Conservation (phyloP, 441 rosid genomes). For the Hura crepitans region DNA sequence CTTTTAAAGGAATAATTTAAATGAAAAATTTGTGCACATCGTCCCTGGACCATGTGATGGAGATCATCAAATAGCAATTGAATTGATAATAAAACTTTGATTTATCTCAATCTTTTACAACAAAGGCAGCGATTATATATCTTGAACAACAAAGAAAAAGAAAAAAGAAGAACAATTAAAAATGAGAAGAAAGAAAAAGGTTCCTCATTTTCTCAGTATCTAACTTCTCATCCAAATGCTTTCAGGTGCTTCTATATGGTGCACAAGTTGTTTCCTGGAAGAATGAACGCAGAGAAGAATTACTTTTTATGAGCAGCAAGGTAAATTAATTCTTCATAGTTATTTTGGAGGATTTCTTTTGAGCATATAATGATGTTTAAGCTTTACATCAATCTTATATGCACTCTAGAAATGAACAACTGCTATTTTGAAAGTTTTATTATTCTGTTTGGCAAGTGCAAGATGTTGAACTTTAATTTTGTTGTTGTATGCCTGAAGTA, state of each 20-base stretch:
- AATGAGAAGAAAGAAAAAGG: neutral
- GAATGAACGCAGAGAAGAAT: conserved; percentile 76
- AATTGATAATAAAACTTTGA: neutral
- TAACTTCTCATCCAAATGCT: conserved; percentile 20
- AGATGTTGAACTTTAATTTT: neutral
- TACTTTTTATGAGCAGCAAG: conserved; percentile 83
- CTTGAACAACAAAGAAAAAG: no score
- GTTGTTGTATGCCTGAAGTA: neutral
- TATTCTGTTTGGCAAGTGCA: neutral
- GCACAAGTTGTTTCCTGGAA: conserved; percentile 96
- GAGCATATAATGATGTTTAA: neutral
- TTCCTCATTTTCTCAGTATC: neutral
- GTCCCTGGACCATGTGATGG: neutral
- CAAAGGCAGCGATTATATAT: neutral
- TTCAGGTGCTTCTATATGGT: conserved; percentile 81
- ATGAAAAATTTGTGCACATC: neutral
- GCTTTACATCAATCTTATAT: conserved; percentile 1
- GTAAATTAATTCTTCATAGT: conserved; percentile 30
- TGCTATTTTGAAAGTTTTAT: neutral
- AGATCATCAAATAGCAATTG: neutral
- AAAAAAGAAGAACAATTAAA: neutral
- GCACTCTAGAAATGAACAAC: neutral
- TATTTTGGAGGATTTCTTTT: neutral
- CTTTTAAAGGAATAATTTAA: neutral
- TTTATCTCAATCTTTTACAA: neutral